Percentiles rank a stretch among this genome's conserved stretches.
These are phyloP conservation scores for Grammothele lineata DNA, from an alignment of 768 basidiomycete genomes.

Conservation along the genomic window DNA sequence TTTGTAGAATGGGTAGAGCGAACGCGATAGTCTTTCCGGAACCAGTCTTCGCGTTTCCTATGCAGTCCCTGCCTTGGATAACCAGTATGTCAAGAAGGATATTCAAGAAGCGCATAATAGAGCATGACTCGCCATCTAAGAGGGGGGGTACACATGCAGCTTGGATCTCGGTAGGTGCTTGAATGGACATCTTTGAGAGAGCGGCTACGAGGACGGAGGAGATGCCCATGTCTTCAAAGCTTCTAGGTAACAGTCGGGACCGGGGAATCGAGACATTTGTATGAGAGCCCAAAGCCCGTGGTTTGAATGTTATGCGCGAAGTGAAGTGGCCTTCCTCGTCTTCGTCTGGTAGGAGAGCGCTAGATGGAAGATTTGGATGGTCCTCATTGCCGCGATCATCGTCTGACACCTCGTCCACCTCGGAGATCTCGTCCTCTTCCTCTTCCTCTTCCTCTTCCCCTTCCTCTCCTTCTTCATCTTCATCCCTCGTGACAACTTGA, in stretches of 20 bases:
- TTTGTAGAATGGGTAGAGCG: slow-evolving; percentile 90
- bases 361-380: no score
- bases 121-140: slow-evolving; percentile 60
- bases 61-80: slow-evolving; percentile 81
- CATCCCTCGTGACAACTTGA: no score
- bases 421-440: slow-evolving; percentile 12
- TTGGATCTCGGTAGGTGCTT: slow-evolving; percentile 82
- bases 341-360: neutral
- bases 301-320: slow-evolving; percentile 22
- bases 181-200: slow-evolving; percentile 80
- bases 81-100: slow-evolving; percentile 15
- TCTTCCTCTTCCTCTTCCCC: slow-evolving; percentile 12
- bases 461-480: no score
- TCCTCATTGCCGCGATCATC: slow-evolving; percentile 16
- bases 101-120: neutral
- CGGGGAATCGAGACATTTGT: neutral
- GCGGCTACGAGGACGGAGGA: slow-evolving; percentile 57
- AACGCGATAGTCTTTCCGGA: slow-evolving; percentile 98
- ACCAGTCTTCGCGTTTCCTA: slow-evolving; percentile 97
- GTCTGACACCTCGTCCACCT: slow-evolving; percentile 6
- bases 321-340: no score
- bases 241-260: slow-evolving; percentile 16
- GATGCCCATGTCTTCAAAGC: slow-evolving; percentile 59
- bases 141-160: slow-evolving; percentile 86
- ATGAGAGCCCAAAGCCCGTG: slow-evolving; percentile 7